A percentile compares a stretch with the other conserved stretches of the same genome.
Evolutionary conservation across 148 eudicot genomes (phyloP).

Genomic region (Heliosperma pusillum): DNA sequence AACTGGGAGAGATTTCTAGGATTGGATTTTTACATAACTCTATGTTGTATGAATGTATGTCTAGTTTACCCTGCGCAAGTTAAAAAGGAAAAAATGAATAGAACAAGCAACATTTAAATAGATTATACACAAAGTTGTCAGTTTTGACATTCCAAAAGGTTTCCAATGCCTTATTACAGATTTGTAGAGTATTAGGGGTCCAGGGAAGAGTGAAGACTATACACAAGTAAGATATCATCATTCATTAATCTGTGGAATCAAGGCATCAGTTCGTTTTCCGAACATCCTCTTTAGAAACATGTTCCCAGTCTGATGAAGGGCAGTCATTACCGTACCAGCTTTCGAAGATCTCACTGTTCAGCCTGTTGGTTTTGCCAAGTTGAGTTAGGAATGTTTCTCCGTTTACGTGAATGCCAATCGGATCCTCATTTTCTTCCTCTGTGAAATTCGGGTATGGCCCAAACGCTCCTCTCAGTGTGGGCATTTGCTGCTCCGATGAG

Average conservation of each 20-base stretch:
- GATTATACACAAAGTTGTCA: constrained; percentile 2
- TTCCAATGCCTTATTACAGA: constrained; percentile 25
- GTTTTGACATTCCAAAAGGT: constrained; percentile 18
- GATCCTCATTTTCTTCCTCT: constrained; percentile 25
- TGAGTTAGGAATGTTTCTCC: constrained; percentile 21
- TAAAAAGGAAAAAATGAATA: background rate
- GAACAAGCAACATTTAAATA: constrained; percentile 1
- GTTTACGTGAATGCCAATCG: constrained; percentile 10
- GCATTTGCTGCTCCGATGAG: constrained; percentile 14
- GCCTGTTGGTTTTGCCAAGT: constrained; percentile 17
- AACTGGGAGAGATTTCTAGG: too few relatives aligned
- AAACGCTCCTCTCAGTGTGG: constrained; percentile 18
- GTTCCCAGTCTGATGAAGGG: constrained; percentile 80
- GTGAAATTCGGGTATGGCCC: constrained; percentile 27
- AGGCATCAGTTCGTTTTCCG: constrained; percentile 27
- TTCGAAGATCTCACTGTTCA: constrained; percentile 31
- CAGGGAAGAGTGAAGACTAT: constrained; percentile 1
- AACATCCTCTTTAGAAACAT: constrained; percentile 54
- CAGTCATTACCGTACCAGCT: constrained; percentile 51
- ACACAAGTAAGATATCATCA: constrained; percentile 10
- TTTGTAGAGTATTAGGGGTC: background rate
- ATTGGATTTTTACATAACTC: too few relatives aligned
- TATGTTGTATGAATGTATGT: too few relatives aligned
- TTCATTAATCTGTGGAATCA: constrained; percentile 2
- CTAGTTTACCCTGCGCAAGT: background rate